Percentiles rank a stretch among this genome's conserved stretches.
phyloP scores from a whole-genome alignment of 805 yeast species.

The Lipomyces orientalis region DNA sequence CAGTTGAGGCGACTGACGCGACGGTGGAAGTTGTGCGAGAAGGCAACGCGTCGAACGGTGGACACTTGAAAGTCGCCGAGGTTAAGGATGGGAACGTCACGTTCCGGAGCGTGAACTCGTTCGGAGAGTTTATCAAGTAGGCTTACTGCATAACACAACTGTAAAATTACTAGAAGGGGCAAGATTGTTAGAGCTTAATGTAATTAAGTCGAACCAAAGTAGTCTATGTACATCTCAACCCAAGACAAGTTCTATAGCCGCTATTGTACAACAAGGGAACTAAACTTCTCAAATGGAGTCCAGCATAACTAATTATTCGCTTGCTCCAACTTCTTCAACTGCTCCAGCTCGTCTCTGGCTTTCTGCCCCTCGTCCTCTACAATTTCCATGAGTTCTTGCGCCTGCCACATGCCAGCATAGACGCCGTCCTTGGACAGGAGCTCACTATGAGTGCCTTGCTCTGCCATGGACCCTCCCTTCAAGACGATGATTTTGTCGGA shows the following conservation, averaged over 20 bases:
- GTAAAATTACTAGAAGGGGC: not conserved
- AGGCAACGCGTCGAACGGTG: slow-evolving; percentile 38
- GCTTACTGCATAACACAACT: not conserved
- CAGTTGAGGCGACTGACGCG: slow-evolving; percentile 15
- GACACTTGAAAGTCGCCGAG: slow-evolving; percentile 44
- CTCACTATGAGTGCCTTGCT: slow-evolving; percentile 81
- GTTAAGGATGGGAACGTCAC: slow-evolving; percentile 42
- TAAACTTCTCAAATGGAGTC: not conserved
- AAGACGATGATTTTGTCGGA: slow-evolving; percentile 90
- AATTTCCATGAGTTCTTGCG: slow-evolving; percentile 55
- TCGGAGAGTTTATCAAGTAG: slow-evolving; percentile 37
- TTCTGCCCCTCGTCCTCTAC: slow-evolving; percentile 31
- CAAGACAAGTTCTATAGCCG: not conserved
- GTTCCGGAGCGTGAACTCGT: slow-evolving; percentile 40
- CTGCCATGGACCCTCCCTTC: slow-evolving; percentile 76
- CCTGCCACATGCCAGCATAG: slow-evolving; percentile 84
- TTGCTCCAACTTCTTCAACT: slow-evolving; percentile 21
- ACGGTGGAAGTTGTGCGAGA: slow-evolving; percentile 2
- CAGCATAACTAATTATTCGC: not conserved
- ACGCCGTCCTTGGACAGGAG: slow-evolving; percentile 65
- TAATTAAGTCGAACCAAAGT: not conserved
- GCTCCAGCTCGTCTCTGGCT: slow-evolving; percentile 24
- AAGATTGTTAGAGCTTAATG: not conserved
- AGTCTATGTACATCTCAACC: not conserved
- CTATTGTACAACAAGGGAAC: not conserved